Evolutionary conservation across 306 rosid species (phyloP), one percentile per base, ranked within the genome.

Genomic region (Sechiopsis laciniata): DNA sequence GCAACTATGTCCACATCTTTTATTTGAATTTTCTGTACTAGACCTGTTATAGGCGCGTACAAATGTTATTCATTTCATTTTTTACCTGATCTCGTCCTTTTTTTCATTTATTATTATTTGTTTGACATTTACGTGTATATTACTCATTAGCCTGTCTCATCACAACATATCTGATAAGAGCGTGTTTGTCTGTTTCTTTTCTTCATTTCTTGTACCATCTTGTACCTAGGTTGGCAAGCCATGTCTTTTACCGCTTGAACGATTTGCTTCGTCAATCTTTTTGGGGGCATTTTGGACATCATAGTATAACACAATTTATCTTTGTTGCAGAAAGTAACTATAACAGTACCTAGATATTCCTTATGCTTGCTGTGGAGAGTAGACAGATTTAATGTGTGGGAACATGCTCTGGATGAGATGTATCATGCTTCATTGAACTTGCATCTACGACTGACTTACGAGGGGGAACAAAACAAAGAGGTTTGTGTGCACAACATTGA

Each of bases 401-500:
- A 86, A 72, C 81, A 81, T 78, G 94, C 86, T 55, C 83, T 90
- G 46, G 97, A 89, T 74, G 97, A 94, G 89, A 86, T 94, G 95
- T 83, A 83, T 80, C 95, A 90, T 40, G 92, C 96, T n/a, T 95
- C 97, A 67, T 83, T 86, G 82, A 94, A 94, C 84, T 83, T 94
- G 87, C 81, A 82, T 80, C 79, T 70, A 58, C 83, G 95, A 80
- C 75, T 79, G 63, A 83, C 85, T 73, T 80, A 77, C 59, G 95
- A 90, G 84, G 80, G 72, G 60, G 92, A 89, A 75, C 82, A 86
- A 72, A 79, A 79, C 58, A 84, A 79, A 65, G 98, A 89, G 95
- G 98, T 90, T 7, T 51, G 88, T 73, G 40, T 10, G 17, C 53
- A 22, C 9, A 60, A 13, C 10, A 24, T 60, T 60, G 0, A 15